Conservation (phyloP, 257 asterid genomes). For the Capsicum pubescens region DNA sequence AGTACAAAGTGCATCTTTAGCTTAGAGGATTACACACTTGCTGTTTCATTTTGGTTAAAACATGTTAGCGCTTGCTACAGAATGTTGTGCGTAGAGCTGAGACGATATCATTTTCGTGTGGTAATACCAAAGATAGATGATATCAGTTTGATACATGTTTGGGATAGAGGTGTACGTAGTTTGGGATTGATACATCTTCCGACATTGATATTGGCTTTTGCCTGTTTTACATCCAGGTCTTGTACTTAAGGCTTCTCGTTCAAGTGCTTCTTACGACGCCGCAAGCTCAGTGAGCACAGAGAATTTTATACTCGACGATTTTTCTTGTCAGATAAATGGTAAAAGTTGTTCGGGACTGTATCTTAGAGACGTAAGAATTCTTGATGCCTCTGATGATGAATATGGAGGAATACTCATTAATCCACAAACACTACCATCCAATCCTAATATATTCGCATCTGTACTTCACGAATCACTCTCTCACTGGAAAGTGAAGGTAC, state of each 20-base stretch:
- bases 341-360: slow-evolving; percentile 44
- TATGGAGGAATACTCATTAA: slow-evolving; percentile 74
- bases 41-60: background rate
- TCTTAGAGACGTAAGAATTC: slow-evolving; percentile 45
- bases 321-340: slow-evolving; percentile 50
- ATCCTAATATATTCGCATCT: slow-evolving; percentile 58
- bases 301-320: slow-evolving; percentile 48
- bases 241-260: slow-evolving; percentile 46
- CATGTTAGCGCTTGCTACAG: background rate
- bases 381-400: slow-evolving; percentile 80
- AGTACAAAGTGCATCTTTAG: slow-evolving; percentile 6
- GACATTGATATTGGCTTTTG: background rate
- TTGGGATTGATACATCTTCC: background rate
- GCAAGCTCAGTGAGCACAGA: slow-evolving; percentile 45
- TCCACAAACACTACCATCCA: slow-evolving; percentile 65
- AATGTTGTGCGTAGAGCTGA: background rate
- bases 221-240: slow-evolving; percentile 22
- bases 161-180: background rate
- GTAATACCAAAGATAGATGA: background rate
- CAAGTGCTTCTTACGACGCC: slow-evolving; percentile 49
- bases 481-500: slow-evolving; percentile 77
- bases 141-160: background rate
- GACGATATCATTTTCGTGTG: background rate
- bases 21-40: background rate
- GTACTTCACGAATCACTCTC: slow-evolving; percentile 62